Base-by-base conservation (phyloP, 352 stramenopile genomes). In the Phytophthora aleatoria region DNA sequence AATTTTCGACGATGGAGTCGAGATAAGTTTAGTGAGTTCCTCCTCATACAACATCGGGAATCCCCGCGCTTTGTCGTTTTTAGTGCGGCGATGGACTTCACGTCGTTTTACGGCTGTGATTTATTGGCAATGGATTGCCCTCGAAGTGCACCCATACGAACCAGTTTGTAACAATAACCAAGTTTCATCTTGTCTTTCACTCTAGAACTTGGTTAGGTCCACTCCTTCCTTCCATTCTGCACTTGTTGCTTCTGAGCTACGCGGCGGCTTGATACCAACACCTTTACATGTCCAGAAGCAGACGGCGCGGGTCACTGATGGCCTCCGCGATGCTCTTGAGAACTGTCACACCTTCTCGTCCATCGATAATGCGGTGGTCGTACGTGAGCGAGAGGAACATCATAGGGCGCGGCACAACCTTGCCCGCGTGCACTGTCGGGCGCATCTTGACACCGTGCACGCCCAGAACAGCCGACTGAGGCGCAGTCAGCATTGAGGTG, bases 371-470 rank as follows among this genome's bases (percentile, higher is more conserved):
- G 67, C 98, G 91, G 88, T 99, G 98, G 85, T 99, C 98, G 82
- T 99, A 99, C 42, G 97, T 99, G 45, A 99, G 86, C 45, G 98
- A 98, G 44, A 99, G 81, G 73, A 99, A 99, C 98, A 99, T 99
- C 97, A 99, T 99, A n/a, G 98, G 98, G 52, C 97, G 79, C 15
- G 97, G 87, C 56, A 99, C 94, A 43, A 99, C 83, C 74, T 99
- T 87, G 51, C 97, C 97, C 58, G 86, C 83, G 20, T 87, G 68
- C 33, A 99, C 89, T 4, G 96, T 89, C 35, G 97, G 85, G 61
- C 97, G 87, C 90, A 98, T 97, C 81, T 99, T 99, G 35, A 98
- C 98, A 39, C 95, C 96, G 77, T 99, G 98, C 85, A 99, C 98
- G 57, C 97, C 96, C 36, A 99, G 89, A 74, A 99, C 98, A 47